Base-by-base conservation (phyloP, 2,329 filamentous ascomycete species). In the Claviceps pusilla region DNA sequence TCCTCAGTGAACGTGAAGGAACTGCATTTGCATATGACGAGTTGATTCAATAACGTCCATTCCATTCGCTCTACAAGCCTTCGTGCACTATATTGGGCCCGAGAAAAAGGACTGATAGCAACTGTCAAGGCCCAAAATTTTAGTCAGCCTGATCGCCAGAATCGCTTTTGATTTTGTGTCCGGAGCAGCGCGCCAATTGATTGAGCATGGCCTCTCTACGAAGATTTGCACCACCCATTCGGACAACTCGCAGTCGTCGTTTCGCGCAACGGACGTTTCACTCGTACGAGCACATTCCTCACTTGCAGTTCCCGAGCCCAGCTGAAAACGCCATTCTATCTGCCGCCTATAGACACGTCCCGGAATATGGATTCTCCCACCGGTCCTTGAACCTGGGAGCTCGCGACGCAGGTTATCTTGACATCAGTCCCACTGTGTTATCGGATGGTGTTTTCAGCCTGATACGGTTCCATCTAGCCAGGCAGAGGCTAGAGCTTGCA, bases 371-470 rank as follows among this genome's bases (percentile, higher is more conserved):
- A 66, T 98, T 97, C 76, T 87, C 88, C 0, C 72, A 76, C 50
- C 75, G 79, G 24, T 76, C 90, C 0, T 76, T 98, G 10, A 78
- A 80, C 47, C 78, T 86, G 28, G 93, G 91, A 57, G 88, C 88
- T 57, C 82, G 82, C 63, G 89, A 95, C 63, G 82, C 84, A 19
- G 89, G 90, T 48, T 95, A 91, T 67, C 82, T 89, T 52, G 87
- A 93, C 65, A 89, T 91, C 56, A 90, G 87, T 56, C 82, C 87
- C 10, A 90, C 89, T 64, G 73, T 96, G 24, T 82, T 98, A 54
- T 83, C 88, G 1, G 77, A 84, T 46, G 88, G 87, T 7, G 79
- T 83, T 28, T 95, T 95, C 70, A 84, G 87, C 61, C 76, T 98
- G 33, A 82, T 97, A 60, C 78, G 79, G 42, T 94, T 84, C 66